Evolutionary conservation across 345 rosid genomes (phyloP), one percentile per base, ranked within the genome.

Genomic region (Citrus mangshanensis): DNA sequence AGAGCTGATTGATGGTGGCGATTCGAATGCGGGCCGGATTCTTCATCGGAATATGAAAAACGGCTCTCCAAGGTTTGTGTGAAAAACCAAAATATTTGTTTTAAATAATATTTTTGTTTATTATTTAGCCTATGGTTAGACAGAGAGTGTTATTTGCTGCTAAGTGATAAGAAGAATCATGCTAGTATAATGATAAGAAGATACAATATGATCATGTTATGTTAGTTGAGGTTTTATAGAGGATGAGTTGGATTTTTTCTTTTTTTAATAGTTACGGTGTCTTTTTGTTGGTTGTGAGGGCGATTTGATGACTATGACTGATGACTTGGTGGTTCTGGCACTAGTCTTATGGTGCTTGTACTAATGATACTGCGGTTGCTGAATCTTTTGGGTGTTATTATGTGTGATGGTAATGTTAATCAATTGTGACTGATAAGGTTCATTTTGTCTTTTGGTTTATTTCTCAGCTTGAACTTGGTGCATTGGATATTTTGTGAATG

Each of bases 11-110:
- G 95, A 87, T 81, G 93, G 83, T 10, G 89, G 87, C 62, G 92
- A 87, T 70, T 72, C 91, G 6, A 82, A 76, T 70, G 87, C 77
- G 24, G 95, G 86, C 40, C 87, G 99, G 86, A 86, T 96, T 82
- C 93, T 96, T 83, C 99, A 90, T 24, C 86, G 99, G 88, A 94
- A 89, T 86, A 73, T 87, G 82, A 88, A 80, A 78, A 83, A 89
- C 18, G 87, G 88, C 56, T 90, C 93, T 49, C 79, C 89, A 51
- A 93, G 93, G 98, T 92, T 75, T n/a, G 24, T 82, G 64, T 70
- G 16, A 40, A 77, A 58, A 19, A 6, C 38, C 30, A 25, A 46
- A 8, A 30, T 42, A 34, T n/a, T 62, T 56, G 12, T 42, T 55
- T n/a, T 25, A 13, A 9, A 22, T 34, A 3, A n/a, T 25, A 2